These are phyloP conservation scores for Didymella lethalis DNA, from an alignment of 2,329 filamentous ascomycete species.

Conservation along the genomic window DNA sequence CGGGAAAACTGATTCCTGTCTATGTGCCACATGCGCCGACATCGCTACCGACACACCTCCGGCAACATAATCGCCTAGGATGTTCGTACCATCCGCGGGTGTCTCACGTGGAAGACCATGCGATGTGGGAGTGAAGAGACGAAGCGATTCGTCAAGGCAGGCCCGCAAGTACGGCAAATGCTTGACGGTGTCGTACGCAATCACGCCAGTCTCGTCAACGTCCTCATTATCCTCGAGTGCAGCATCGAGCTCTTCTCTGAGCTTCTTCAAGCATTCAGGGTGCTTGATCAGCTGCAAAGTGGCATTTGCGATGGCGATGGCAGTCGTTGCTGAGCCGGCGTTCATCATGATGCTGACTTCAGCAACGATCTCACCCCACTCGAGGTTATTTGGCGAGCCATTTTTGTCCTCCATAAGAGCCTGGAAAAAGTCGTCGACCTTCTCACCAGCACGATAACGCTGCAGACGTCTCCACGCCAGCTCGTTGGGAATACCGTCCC, in stretches of 20 bases:
- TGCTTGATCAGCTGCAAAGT: slow-evolving; percentile 62
- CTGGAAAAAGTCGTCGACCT: slow-evolving; percentile 66
- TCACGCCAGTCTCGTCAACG: slow-evolving; percentile 34
- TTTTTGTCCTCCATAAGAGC: slow-evolving; percentile 62
- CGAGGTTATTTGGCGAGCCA: slow-evolving; percentile 56
- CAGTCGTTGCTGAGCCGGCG: slow-evolving; percentile 62
- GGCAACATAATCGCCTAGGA: slow-evolving; percentile 39
- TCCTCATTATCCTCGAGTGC: slow-evolving; percentile 41
- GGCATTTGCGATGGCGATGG: slow-evolving; percentile 62
- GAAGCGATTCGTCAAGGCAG: slow-evolving; percentile 56
- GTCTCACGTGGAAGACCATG: slow-evolving; percentile 50
- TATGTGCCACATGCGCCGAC: slow-evolving; percentile 60
- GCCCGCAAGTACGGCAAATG: slow-evolving; percentile 50
- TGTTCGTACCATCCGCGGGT: slow-evolving; percentile 39
- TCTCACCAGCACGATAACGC: slow-evolving; percentile 61
- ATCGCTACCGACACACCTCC: slow-evolving; percentile 39
- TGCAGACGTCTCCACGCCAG: slow-evolving; percentile 55
- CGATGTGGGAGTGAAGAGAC: slow-evolving; percentile 57
- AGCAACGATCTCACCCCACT: slow-evolving; percentile 66
- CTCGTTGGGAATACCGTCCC: slow-evolving; percentile 59
- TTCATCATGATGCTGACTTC: slow-evolving; percentile 62
- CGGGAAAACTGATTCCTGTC: slow-evolving; percentile 37
- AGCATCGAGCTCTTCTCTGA: slow-evolving; percentile 38
- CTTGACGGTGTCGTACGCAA: slow-evolving; percentile 42
- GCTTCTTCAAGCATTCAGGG: slow-evolving; percentile 45